phyloP scores from a whole-genome alignment of 306 rosid genomes.

The Acacia confusa region DNA sequence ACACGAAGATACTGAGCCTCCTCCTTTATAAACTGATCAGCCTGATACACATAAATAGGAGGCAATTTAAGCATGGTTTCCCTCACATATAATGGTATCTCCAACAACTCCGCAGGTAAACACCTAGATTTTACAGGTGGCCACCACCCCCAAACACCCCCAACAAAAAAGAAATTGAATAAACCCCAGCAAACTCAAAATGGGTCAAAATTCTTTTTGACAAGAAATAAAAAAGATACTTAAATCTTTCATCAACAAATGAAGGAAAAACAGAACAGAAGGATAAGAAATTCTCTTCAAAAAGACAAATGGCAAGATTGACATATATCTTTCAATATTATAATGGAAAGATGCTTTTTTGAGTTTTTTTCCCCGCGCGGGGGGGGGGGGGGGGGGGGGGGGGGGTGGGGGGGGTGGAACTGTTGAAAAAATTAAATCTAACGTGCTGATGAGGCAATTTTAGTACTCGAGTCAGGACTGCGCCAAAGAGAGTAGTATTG shows the following conservation, averaged over 20 bases:
- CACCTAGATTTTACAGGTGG: not conserved
- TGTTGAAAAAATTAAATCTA: not conserved
- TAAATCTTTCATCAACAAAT: not conserved
- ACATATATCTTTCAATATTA: not conserved
- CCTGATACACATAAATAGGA: constrained; percentile 43
- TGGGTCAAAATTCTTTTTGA: not conserved
- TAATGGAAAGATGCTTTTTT: constrained; percentile 1
- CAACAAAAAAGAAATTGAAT: no score
- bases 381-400: not conserved
- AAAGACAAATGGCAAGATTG: not conserved
- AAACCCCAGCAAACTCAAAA: not conserved
- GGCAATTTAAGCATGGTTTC: constrained; percentile 2
- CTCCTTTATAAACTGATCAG: constrained; percentile 68
- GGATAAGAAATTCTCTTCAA: not conserved
- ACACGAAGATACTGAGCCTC: constrained; percentile 71
- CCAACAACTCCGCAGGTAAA: not conserved
- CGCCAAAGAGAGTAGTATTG: not conserved
- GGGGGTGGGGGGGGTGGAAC: not conserved
- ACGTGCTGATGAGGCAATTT: not conserved
- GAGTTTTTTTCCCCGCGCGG: not conserved
- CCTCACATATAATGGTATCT: constrained; percentile 5
- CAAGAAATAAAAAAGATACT: not conserved
- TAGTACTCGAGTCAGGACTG: not conserved
- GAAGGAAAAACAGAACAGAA: not conserved
- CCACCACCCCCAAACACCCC: not conserved